Percentiles rank a stretch among this genome's conserved stretches.
These are phyloP conservation scores for Alnus glutinosa DNA, from an alignment of 306 rosid genomes.

Conservation along the genomic window DNA sequence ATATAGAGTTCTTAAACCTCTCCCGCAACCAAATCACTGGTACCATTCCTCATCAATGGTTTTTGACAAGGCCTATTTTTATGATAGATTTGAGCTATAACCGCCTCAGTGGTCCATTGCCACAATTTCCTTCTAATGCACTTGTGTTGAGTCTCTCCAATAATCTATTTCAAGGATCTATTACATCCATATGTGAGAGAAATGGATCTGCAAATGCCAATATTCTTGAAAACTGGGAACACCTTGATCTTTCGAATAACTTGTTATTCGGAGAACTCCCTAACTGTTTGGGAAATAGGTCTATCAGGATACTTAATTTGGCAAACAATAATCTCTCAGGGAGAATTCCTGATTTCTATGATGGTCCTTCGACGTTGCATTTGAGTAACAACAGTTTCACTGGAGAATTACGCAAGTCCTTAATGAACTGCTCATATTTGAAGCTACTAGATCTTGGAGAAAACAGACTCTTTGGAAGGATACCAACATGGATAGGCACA, in stretches of 20 bases:
- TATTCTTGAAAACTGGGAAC: fast-evolving
- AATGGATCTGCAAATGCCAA: neutral
- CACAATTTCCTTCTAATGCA: neutral
- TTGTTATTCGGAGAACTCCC: slow-evolving; percentile 13
- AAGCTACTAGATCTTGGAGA: too few species aligned
- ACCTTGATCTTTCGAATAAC: slow-evolving; percentile 29
- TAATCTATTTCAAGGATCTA: slow-evolving; percentile 14
- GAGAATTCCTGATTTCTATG: too few species aligned
- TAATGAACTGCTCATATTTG: too few species aligned
- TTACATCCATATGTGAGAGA: neutral
- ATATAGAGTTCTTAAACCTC: neutral
- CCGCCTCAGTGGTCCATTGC: slow-evolving; percentile 23
- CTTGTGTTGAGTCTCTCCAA: neutral
- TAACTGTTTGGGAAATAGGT: neutral
- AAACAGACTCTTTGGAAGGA: too few species aligned
- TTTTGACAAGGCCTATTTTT: fast-evolving
- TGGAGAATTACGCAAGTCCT: too few species aligned
- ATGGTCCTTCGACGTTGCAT: too few species aligned
- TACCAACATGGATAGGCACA: too few species aligned
- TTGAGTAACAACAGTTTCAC: too few species aligned
- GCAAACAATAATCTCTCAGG: neutral
- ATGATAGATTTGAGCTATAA: slow-evolving; percentile 25
- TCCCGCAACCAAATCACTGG: slow-evolving; percentile 34
- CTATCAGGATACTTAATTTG: neutral
- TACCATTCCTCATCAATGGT: neutral